These are phyloP conservation scores for Xylaria hypoxylon DNA, from an alignment of 2,329 filamentous ascomycete species.

Conservation along the genomic window DNA sequence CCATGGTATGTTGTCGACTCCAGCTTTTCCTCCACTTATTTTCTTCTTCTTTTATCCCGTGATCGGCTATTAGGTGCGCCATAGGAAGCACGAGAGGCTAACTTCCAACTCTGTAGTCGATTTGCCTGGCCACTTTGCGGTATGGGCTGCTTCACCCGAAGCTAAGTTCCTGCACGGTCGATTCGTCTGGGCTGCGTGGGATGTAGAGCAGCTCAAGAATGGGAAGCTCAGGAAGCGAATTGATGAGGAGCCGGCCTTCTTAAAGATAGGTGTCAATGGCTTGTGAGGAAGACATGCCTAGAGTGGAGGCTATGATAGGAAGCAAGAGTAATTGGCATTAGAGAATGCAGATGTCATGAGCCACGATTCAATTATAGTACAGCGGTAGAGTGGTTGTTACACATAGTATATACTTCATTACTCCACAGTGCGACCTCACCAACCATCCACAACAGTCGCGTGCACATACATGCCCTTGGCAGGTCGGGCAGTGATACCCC, in stretches of 20 bases:
- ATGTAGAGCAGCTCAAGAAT: constrained; percentile 54
- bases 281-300: constrained; percentile 14
- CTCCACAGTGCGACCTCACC: constrained; percentile 57
- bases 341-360: constrained; percentile 1
- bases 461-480: constrained; percentile 77
- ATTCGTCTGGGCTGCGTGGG: constrained; percentile 55
- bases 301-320: neutral
- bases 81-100: neutral
- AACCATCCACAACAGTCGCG: constrained; percentile 74
- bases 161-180: constrained; percentile 55
- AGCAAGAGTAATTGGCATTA: neutral
- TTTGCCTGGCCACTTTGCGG: constrained; percentile 52
- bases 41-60: neutral
- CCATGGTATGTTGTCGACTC: constrained; percentile 43
- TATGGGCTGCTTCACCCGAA: constrained; percentile 56
- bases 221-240: constrained; percentile 45
- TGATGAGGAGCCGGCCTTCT: constrained; percentile 41
- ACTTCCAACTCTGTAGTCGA: constrained; percentile 36
- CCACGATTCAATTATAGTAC: constrained; percentile 19
- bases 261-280: constrained; percentile 44
- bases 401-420: constrained; percentile 28
- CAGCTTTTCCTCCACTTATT: neutral
- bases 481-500: constrained; percentile 78
- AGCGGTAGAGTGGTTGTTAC: constrained; percentile 14
- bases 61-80: no score